A percentile compares a stretch with the other conserved stretches of the same genome.
These are phyloP conservation scores for Hypoxylon fuscum DNA, from an alignment of 495 filamentous ascomycete species.

Conservation along the genomic window DNA sequence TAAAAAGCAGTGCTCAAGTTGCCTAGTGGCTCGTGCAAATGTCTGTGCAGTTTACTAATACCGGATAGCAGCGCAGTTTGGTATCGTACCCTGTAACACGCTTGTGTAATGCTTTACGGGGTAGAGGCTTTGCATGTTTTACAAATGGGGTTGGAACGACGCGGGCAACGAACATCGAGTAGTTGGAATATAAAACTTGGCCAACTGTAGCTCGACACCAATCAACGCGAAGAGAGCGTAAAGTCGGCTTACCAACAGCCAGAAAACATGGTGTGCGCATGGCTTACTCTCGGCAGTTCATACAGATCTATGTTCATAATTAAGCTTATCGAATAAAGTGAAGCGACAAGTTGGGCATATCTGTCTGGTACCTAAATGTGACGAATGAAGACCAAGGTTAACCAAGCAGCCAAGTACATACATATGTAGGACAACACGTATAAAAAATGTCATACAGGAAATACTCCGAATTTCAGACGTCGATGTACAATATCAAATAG, in stretches of 20 bases:
- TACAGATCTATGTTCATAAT: neutral
- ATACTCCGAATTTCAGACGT: neutral
- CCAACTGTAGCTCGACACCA: neutral
- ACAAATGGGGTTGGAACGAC: no score
- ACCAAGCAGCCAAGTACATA: no score
- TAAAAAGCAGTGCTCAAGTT: no score
- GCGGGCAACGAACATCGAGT: no score
- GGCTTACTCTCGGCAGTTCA: constrained; percentile 1
- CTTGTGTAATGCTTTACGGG: no score
- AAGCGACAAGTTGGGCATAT: no score
- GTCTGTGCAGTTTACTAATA: constrained; percentile 1
- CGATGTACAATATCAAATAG: neutral
- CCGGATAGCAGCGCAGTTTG: constrained; percentile 21
- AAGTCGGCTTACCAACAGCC: neutral
- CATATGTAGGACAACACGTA: no score
- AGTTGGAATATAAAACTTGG: neutral
- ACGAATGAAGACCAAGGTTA: neutral
- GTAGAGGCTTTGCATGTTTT: no score
- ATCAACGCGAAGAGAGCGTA: neutral
- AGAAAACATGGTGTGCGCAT: neutral
- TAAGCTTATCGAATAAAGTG: neutral
- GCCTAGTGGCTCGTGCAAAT: constrained; percentile 26
- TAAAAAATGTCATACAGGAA: no score
- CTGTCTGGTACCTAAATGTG: neutral
- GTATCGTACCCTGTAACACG: no score